phyloP scores from a whole-genome alignment of 2,329 filamentous ascomycete genomes.

The Talaromyces atroroseus region DNA sequence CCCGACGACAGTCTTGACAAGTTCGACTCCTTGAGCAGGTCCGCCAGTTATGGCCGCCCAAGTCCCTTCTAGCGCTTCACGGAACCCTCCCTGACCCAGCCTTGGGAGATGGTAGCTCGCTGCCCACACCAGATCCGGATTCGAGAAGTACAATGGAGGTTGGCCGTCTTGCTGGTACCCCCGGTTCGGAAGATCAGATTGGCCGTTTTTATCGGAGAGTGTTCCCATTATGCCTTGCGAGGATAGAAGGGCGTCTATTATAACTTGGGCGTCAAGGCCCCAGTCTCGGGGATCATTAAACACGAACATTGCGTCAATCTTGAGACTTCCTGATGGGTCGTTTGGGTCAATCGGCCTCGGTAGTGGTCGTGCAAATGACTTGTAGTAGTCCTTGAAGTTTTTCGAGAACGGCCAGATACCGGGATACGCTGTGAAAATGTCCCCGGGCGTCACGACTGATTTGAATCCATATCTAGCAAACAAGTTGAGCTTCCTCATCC shows the following conservation, averaged over 20 bases:
- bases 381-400: conserved; percentile 59
- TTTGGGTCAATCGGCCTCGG: conserved; percentile 31
- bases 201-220: conserved; percentile 65
- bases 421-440: conserved; percentile 70
- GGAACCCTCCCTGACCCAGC: conserved; percentile 86
- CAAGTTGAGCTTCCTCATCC: not conserved
- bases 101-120: conserved; percentile 78
- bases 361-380: conserved; percentile 36
- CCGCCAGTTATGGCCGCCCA: conserved; percentile 68
- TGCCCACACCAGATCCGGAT: conserved; percentile 86
- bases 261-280: conserved; percentile 81
- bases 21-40: conserved; percentile 45
- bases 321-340: conserved; percentile 52
- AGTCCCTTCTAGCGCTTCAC: conserved; percentile 71
- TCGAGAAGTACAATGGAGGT: conserved; percentile 78
- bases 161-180: conserved; percentile 82
- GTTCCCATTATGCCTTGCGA: conserved; percentile 75
- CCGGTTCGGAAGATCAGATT: conserved; percentile 57
- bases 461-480: conserved; percentile 63
- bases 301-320: conserved; percentile 85
- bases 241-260: conserved; percentile 78
- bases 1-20: conserved; percentile 66
- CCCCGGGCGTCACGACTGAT: conserved; percentile 76
- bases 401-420: conserved; percentile 78
- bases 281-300: conserved; percentile 97